Conservation (phyloP, 306 rosid species). For the Prunus campanulata region DNA sequence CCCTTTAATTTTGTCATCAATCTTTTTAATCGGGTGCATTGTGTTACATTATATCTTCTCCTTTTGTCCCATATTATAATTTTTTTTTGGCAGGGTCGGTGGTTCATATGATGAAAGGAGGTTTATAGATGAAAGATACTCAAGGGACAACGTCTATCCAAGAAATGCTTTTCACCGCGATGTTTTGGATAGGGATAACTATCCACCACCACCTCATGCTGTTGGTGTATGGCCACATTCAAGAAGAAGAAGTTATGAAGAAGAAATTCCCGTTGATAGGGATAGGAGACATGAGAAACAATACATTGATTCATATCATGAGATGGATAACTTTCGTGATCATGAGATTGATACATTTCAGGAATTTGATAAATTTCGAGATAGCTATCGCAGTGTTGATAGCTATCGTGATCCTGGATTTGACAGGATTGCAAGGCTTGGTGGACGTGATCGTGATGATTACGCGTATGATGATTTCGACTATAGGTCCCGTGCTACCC, state of each 20-base stretch:
- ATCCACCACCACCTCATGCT: slow-evolving; percentile 62
- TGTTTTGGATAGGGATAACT: slow-evolving; percentile 69
- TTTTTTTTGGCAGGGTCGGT: slow-evolving; percentile 63
- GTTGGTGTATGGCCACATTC: slow-evolving; percentile 78
- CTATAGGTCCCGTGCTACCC: slow-evolving; percentile 57
- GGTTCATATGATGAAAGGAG: slow-evolving; percentile 80
- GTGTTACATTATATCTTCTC: slow-evolving; percentile 32
- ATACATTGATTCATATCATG: slow-evolving; percentile 58
- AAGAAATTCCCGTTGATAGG: slow-evolving; percentile 67
- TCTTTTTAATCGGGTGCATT: slow-evolving; percentile 20
- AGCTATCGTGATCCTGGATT: slow-evolving; percentile 62
- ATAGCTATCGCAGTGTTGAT: slow-evolving; percentile 61
- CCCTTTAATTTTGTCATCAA: slow-evolving; percentile 17
- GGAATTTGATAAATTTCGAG: slow-evolving; percentile 71
- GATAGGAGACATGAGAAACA: slow-evolving; percentile 78
- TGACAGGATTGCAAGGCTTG: slow-evolving; percentile 61
- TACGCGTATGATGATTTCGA: slow-evolving; percentile 79
- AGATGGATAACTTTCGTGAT: slow-evolving; percentile 62
- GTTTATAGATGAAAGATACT: slow-evolving; percentile 79
- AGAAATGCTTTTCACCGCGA: slow-evolving; percentile 73
- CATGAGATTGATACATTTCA: slow-evolving; percentile 56
- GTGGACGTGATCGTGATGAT: slow-evolving; percentile 68
- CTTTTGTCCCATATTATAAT: slow-evolving; percentile 49
- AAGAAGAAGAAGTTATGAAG: slow-evolving; percentile 79
- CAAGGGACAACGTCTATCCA: slow-evolving; percentile 64